These are phyloP conservation scores for Nakazawaea sp. DNA, from an alignment of 805 yeast species.

Conservation along the genomic window DNA sequence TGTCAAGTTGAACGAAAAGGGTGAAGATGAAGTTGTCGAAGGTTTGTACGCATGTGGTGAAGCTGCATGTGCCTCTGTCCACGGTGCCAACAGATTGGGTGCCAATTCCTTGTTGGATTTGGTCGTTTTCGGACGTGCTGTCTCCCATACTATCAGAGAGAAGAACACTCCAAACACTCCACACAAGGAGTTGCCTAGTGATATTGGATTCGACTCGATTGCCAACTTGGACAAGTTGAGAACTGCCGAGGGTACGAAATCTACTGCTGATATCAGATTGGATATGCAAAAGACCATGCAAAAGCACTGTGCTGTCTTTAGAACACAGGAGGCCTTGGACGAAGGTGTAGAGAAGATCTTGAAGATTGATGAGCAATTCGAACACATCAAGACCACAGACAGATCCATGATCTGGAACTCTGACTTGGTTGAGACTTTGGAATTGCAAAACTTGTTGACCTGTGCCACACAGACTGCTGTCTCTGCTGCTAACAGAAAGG, in stretches of 20 bases:
- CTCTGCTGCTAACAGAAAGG: conserved; percentile 91
- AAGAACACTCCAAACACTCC: conserved; percentile 84
- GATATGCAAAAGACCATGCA: conserved; percentile 97
- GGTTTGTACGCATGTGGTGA: conserved; percentile 98
- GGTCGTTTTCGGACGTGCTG: conserved; percentile 98
- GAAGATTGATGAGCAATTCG: conserved; percentile 67
- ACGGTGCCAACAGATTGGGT: conserved; percentile 98
- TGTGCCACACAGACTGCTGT: conserved; percentile 95
- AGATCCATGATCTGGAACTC: conserved; percentile 99
- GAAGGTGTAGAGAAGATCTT: conserved; percentile 80
- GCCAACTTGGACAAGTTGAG: conserved; percentile 86
- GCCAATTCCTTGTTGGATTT: conserved; percentile 95
- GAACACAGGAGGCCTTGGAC: conserved; percentile 87
- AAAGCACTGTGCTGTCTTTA: conserved; percentile 93
- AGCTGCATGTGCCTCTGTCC: conserved; percentile 98
- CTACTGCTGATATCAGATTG: conserved; percentile 85
- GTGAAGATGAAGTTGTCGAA: conserved; percentile 86
- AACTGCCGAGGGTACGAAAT: conserved; percentile 71
- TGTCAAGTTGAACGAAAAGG: conserved; percentile 71
- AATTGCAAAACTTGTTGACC: conserved; percentile 91
- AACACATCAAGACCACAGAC: conserved; percentile 80
- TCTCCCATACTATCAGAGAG: conserved; percentile 84
- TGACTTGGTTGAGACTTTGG: conserved; percentile 92
- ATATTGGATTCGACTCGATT: conserved; percentile 83
- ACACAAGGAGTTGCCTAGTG: conserved; percentile 74